Evolutionary conservation across 1,284 basidiomycete genomes (phyloP).

Genomic region (Cystobasidium slooffiae): DNA sequence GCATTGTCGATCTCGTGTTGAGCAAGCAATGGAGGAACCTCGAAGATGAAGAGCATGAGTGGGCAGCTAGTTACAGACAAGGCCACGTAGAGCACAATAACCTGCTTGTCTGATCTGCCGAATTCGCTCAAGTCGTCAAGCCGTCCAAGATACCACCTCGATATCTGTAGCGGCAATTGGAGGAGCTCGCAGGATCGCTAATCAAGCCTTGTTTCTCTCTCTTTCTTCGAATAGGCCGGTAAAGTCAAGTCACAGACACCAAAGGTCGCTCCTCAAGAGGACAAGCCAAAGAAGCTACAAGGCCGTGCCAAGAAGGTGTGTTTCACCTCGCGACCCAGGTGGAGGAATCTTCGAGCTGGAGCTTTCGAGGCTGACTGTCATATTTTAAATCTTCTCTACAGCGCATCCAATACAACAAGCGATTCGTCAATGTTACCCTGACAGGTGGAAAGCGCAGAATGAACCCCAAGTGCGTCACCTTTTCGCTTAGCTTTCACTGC

Average conservation of each 20-base stretch:
- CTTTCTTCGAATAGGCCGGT: constrained; percentile 64
- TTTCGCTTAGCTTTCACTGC: background rate
- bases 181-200: background rate
- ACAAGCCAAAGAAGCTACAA: constrained; percentile 47
- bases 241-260: constrained; percentile 98
- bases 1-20: too few species aligned
- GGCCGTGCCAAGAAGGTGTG: constrained; percentile 43
- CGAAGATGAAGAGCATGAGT: background rate
- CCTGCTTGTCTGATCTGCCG: too few species aligned
- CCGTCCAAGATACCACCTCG: too few species aligned
- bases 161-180: too few species aligned
- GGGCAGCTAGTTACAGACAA: too few species aligned
- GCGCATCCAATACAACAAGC: constrained; percentile 46
- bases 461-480: constrained; percentile 27
- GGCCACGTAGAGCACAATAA: too few species aligned
- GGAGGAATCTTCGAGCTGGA: background rate
- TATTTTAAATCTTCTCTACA: constrained; percentile 24
- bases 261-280: constrained; percentile 61
- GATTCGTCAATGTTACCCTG: constrained; percentile 43
- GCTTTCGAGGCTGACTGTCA: background rate
- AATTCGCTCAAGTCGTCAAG: too few species aligned
- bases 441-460: constrained; percentile 37
- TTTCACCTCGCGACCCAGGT: background rate
- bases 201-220: background rate
- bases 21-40: background rate